Conservation (phyloP, 352 stramenopile genomes). For the Blastocystis sp. region DNA sequence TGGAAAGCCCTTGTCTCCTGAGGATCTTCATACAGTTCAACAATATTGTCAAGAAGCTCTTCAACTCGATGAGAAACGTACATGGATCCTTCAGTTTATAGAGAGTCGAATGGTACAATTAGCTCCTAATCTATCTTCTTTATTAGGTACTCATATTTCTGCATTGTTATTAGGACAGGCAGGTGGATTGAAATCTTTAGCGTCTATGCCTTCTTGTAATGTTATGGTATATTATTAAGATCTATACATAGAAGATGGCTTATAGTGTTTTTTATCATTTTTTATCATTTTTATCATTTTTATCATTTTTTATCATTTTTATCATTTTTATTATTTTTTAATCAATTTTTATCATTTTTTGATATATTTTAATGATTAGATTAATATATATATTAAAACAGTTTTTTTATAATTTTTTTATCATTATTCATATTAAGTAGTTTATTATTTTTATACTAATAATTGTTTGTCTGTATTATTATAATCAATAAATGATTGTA, state of each 20-base stretch:
- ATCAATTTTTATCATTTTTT: too few species aligned
- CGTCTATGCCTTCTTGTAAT: slow-evolving; percentile 84
- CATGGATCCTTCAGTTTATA: slow-evolving; percentile 65
- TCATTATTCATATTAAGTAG: too few species aligned
- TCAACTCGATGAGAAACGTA: slow-evolving; percentile 60
- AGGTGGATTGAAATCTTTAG: slow-evolving; percentile 71
- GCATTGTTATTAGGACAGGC: slow-evolving; percentile 75
- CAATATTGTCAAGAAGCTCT: slow-evolving; percentile 62
- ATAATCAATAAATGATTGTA: too few species aligned
- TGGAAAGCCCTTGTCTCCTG: slow-evolving; percentile 53
- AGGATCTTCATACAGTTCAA: slow-evolving; percentile 57
- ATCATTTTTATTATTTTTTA: too few species aligned
- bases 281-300: too few species aligned
- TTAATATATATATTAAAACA: too few species aligned
- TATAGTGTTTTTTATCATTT: neutral
- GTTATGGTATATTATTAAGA: slow-evolving; percentile 57
- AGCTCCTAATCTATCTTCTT: slow-evolving; percentile 69
- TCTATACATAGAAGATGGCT: slow-evolving; percentile 30
- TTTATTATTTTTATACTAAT: too few species aligned
- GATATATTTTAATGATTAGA: too few species aligned
- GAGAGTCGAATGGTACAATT: slow-evolving; percentile 69
- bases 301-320: too few species aligned
- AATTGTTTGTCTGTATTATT: too few species aligned
- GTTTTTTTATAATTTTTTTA: too few species aligned
- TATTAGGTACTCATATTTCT: slow-evolving; percentile 77